phyloP scores from a whole-genome alignment of 225 moss, liverwort and hornwort genomes.

The Polytrichum formosum region DNA sequence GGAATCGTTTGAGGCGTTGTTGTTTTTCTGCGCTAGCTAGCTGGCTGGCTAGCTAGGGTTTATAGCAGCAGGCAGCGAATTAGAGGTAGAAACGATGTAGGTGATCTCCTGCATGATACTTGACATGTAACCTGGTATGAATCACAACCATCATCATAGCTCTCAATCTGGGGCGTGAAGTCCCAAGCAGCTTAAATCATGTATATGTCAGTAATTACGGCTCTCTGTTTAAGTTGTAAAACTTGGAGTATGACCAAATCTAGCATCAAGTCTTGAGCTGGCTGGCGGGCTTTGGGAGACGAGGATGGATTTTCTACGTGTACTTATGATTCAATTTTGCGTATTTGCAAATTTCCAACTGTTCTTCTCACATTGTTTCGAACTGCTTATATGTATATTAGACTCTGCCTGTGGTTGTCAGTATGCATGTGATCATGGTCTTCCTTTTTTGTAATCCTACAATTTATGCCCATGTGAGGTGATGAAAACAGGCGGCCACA shows the following conservation, averaged over 20 bases:
- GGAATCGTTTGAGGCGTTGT: conserved; percentile 6
- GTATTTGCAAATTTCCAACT: background rate
- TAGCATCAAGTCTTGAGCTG: background rate
- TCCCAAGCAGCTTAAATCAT: background rate
- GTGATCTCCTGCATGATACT: background rate
- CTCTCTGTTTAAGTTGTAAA: background rate
- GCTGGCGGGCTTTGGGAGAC: too few relatives aligned
- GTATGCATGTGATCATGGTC: too few relatives aligned
- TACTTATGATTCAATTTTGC: background rate
- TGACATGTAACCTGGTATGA: too few relatives aligned
- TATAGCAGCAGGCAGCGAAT: background rate
- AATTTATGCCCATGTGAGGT: too few relatives aligned
- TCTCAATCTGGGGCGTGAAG: background rate
- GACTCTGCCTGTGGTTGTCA: too few relatives aligned
- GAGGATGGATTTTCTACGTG: background rate
- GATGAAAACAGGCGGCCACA: too few relatives aligned
- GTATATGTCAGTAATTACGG: background rate
- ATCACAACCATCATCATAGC: background rate
- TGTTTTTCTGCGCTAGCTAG: background rate
- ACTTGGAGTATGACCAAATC: background rate
- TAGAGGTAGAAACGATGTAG: background rate
- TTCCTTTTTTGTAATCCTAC: too few relatives aligned
- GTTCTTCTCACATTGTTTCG: too few relatives aligned
- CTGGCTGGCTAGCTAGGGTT: background rate
- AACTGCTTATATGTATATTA: too few relatives aligned